Conservation (phyloP, 2,329 filamentous ascomycete genomes). For the Cladosporium cucumerinum region DNA sequence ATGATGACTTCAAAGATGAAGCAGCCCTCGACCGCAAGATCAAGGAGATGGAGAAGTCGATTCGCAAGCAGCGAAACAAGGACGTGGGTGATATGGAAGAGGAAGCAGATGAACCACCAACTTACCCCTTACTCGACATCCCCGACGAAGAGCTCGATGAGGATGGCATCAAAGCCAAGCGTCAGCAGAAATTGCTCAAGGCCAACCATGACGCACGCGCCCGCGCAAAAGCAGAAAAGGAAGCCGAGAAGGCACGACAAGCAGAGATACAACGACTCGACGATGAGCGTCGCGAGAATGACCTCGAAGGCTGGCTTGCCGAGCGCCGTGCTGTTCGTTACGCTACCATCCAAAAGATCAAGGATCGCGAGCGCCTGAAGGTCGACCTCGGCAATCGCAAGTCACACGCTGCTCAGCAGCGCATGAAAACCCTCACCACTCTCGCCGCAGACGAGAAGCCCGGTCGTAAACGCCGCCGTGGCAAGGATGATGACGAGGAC, state of each 20-base stretch:
- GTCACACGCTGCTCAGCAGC: constrained; percentile 89
- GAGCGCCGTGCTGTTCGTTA: constrained; percentile 72
- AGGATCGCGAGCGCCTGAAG: constrained; percentile 88
- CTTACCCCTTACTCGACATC: constrained; percentile 83
- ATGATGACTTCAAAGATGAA: constrained; percentile 90
- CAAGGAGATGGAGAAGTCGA: constrained; percentile 83
- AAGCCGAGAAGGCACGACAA: constrained; percentile 79
- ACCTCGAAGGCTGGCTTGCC: constrained; percentile 82
- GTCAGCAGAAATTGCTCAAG: constrained; percentile 87
- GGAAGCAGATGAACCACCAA: constrained; percentile 74
- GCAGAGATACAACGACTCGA: constrained; percentile 83
- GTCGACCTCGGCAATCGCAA: constrained; percentile 95
- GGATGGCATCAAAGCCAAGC: constrained; percentile 84
- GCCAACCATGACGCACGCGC: constrained; percentile 90
- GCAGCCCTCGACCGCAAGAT: constrained; percentile 77
- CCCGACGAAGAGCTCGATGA: constrained; percentile 94
- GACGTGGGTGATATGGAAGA: constrained; percentile 81
- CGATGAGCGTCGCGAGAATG: constrained; percentile 74
- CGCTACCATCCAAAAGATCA: constrained; percentile 75
- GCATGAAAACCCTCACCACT: constrained; percentile 97
- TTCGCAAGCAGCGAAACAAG: constrained; percentile 86
- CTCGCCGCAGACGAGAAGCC: constrained; percentile 82
- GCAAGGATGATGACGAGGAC: constrained; percentile 92
- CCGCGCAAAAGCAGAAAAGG: constrained; percentile 94
- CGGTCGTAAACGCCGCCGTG: constrained; percentile 74